Conservation (phyloP, 2,329 filamentous ascomycete genomes). For the Chaetothyriales sp. region DNA sequence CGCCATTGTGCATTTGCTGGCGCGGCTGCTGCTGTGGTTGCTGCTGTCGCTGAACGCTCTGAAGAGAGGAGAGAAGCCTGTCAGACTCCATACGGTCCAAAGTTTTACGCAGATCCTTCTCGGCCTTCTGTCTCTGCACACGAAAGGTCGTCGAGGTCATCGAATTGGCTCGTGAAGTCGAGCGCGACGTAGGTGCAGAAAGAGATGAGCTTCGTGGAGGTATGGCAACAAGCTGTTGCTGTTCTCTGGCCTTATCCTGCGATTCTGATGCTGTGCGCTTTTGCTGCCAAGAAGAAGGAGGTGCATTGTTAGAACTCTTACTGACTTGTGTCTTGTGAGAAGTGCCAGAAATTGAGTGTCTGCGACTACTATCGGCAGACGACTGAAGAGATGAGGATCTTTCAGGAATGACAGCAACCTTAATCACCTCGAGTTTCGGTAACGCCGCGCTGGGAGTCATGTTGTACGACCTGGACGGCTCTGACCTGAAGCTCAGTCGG, state of each 20-base stretch:
- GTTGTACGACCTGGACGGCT: constrained; percentile 26
- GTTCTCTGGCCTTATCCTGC: constrained; percentile 20
- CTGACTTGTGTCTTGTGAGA: constrained; percentile 24
- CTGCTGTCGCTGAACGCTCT: neutral
- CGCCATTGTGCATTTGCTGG: neutral
- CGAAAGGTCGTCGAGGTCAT: constrained; percentile 31
- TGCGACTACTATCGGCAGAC: constrained; percentile 25
- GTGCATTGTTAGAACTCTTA: constrained; percentile 24
- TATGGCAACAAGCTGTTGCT: constrained; percentile 22
- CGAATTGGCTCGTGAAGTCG: constrained; percentile 31
- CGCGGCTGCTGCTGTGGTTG: neutral
- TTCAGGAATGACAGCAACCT: constrained; percentile 36
- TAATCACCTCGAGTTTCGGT: constrained; percentile 28
- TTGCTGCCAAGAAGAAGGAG: constrained; percentile 22
- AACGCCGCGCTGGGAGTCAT: constrained; percentile 21
- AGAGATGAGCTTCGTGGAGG: constrained; percentile 32
- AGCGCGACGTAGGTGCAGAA: constrained; percentile 34
- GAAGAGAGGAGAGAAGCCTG: constrained; percentile 4
- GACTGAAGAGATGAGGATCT: constrained; percentile 32
- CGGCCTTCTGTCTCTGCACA: constrained; percentile 16
- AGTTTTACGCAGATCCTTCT: constrained; percentile 16
- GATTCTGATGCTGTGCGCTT: constrained; percentile 31
- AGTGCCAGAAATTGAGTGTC: constrained; percentile 27
- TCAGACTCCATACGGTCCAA: constrained; percentile 19
- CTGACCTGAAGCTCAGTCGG: constrained; percentile 30